Conservation (phyloP, 1,284 basidiomycete species). For the Tremellales sp. region DNA sequence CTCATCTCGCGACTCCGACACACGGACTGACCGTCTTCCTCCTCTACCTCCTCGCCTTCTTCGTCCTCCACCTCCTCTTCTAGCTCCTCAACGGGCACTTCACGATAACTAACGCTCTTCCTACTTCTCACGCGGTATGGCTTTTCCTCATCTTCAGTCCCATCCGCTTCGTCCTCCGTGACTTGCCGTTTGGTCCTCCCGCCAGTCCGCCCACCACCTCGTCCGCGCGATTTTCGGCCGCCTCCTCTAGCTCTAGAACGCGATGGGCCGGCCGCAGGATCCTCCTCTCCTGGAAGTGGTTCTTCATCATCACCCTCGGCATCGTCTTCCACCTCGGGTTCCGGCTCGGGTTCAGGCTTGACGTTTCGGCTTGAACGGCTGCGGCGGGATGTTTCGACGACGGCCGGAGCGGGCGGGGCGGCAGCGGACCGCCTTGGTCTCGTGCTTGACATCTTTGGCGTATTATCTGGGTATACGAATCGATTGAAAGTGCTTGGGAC, state of each 20-base stretch:
- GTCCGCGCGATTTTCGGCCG: neutral
- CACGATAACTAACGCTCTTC: slow-evolving; percentile 19
- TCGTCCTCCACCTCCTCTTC: slow-evolving; percentile 15
- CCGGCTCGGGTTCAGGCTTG: slow-evolving; percentile 4
- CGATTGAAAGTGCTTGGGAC: too few species aligned
- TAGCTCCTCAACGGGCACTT: slow-evolving; percentile 10
- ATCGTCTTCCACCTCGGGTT: slow-evolving; percentile 6
- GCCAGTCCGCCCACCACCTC: slow-evolving; percentile 1
- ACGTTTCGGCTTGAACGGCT: slow-evolving; percentile 5
- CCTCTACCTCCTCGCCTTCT: slow-evolving; percentile 8
- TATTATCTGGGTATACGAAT: too few species aligned
- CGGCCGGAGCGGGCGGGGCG: neutral
- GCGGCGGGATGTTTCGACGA: neutral
- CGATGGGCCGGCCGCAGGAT: slow-evolving; percentile 8
- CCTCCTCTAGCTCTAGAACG: slow-evolving; percentile 4
- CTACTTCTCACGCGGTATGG: slow-evolving; percentile 3
- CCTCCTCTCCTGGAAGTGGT: slow-evolving; percentile 10
- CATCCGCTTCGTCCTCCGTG: too few species aligned
- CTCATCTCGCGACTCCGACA: neutral
- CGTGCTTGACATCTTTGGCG: slow-evolving; percentile 1
- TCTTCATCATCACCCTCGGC: slow-evolving; percentile 12
- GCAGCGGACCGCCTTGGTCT: neutral
- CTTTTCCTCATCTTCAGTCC: slow-evolving; percentile 11
- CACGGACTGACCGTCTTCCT: neutral
- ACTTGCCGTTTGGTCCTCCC: neutral